These are phyloP conservation scores for Periglandula ipomoeae DNA, from an alignment of 2,329 filamentous ascomycete genomes.

Conservation along the genomic window DNA sequence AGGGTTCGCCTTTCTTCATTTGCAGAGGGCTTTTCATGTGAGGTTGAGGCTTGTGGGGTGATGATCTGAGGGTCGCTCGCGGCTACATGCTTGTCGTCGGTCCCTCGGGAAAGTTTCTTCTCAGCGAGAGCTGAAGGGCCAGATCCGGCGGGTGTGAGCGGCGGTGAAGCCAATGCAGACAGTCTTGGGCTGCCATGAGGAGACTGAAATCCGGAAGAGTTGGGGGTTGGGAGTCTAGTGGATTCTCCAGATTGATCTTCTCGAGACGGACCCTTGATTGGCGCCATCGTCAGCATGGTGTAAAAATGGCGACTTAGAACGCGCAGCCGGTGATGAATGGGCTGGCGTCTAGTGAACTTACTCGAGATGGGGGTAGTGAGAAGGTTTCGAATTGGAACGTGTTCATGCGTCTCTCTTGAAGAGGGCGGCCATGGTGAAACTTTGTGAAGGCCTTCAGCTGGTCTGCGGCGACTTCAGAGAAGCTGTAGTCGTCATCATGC, in stretches of 20 bases:
- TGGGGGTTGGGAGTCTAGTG: constrained; percentile 56
- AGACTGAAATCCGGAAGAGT: constrained; percentile 55
- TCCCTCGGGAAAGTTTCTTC: constrained; percentile 21
- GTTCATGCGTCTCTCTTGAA: constrained; percentile 76
- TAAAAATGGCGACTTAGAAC: no score
- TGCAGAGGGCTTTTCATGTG: constrained; percentile 41
- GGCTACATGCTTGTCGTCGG: constrained; percentile 30
- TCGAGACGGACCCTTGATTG: constrained; percentile 45
- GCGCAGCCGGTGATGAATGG: no score
- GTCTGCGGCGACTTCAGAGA: constrained; percentile 41
- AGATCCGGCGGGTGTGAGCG: constrained; percentile 78
- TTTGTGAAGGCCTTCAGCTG: constrained; percentile 64
- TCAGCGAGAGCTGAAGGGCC: constrained; percentile 26
- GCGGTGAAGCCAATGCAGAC: constrained; percentile 74
- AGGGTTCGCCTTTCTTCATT: constrained; percentile 30
- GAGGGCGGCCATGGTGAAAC: constrained; percentile 60
- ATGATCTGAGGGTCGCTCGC: constrained; percentile 38
- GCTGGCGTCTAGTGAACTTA: no score
- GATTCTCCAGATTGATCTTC: constrained; percentile 51
- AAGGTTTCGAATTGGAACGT: constrained; percentile 87
- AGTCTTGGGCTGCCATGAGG: constrained; percentile 58
- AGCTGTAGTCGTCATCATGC: constrained; percentile 18
- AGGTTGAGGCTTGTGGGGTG: constrained; percentile 58
- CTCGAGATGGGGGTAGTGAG: constrained; percentile 75
- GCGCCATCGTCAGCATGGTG: neutral